Evolutionary conservation across 1,139 yeast species (phyloP), one percentile per base, ranked within the genome.

Genomic region (Blastobotrys raffinosifermentans): DNA sequence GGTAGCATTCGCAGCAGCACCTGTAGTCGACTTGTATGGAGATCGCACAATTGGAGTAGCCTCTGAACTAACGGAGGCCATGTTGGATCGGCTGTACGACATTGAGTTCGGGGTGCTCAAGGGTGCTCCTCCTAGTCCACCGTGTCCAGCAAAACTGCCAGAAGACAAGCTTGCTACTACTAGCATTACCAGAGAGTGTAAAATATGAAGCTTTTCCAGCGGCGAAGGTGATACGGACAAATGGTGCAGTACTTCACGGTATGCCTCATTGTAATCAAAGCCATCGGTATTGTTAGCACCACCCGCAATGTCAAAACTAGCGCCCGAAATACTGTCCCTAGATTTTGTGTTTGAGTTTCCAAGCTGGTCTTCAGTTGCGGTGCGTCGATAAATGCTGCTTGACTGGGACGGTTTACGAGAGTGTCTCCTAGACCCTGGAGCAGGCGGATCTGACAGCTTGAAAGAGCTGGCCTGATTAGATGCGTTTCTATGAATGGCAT

Each of bases 221-320:
- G 61, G 61, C 3, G 61, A 57, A 3, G 60, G 58, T 10, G 42
- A 46, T 3, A 51, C 48, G 1, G 60, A 55, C 11, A 57, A 40
- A 38, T 48, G 42, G 26, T 45, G 46, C 31, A 57, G 43, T 22
- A 55, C 40, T 19, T 45, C 41, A 18, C 41, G 40, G 40, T 55
- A 57, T 2, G 60, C 59, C 16, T 53, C 51, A 29, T 54, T 58
- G 40, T 50, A 48, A 17, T 46, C 45, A 37, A 55, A 55, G 11
- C 15, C 15, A n/a, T 7, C 27, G 5, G 32, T 17, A 3, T 14
- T 17, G 2, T 14, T 13, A 3, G 42, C 25, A 19, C 32, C 26
- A n/a, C 26, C 25, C 27, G 26, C 32, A 10, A 25, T 19, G 9
- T 22, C n/a, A 3, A 6, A 13, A 19, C 10, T 2, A 4, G 13